These are phyloP conservation scores for Aspergillus ochraceoroseus DNA, from an alignment of 2,329 filamentous ascomycete species.

Conservation along the genomic window DNA sequence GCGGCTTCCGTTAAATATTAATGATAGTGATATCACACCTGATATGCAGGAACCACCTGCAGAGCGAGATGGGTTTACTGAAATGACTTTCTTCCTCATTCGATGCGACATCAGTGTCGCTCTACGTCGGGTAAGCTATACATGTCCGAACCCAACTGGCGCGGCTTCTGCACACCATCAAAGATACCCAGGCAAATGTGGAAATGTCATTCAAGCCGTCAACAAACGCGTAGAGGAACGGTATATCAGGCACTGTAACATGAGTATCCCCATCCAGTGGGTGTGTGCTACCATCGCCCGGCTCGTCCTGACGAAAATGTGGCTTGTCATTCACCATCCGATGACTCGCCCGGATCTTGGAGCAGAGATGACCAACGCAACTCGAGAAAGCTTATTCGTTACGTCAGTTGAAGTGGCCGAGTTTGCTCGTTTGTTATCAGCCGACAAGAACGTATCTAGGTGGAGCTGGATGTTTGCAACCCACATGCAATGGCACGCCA, in stretches of 20 bases:
- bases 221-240: conserved; percentile 53
- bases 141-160: conserved; percentile 29
- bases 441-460: conserved; percentile 56
- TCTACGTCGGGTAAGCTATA: conserved; percentile 39
- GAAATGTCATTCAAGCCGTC: conserved; percentile 49
- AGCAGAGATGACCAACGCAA: conserved; percentile 54
- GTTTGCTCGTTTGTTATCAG: conserved; percentile 61
- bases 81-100: conserved; percentile 50
- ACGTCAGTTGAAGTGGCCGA: conserved; percentile 72
- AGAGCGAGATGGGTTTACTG: conserved; percentile 50
- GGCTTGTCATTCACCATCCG: conserved; percentile 70
- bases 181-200: conserved; percentile 35
- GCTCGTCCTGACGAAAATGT: conserved; percentile 72
- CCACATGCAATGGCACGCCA: conserved; percentile 60
- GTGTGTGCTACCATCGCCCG: conserved; percentile 63
- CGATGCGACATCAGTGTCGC: conserved; percentile 51
- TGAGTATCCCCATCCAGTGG: conserved; percentile 58
- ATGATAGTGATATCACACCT: conserved; percentile 50
- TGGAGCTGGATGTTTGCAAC: conserved; percentile 63
- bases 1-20: conserved; percentile 48
- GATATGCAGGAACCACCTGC: conserved; percentile 47
- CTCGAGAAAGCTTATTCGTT: conserved; percentile 64
- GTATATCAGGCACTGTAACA: conserved; percentile 52
- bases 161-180: conserved; percentile 11
- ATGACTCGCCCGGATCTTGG: conserved; percentile 56